These are phyloP conservation scores for Xylaria sp. DNA, from an alignment of 2,329 filamentous ascomycete species.

Conservation along the genomic window DNA sequence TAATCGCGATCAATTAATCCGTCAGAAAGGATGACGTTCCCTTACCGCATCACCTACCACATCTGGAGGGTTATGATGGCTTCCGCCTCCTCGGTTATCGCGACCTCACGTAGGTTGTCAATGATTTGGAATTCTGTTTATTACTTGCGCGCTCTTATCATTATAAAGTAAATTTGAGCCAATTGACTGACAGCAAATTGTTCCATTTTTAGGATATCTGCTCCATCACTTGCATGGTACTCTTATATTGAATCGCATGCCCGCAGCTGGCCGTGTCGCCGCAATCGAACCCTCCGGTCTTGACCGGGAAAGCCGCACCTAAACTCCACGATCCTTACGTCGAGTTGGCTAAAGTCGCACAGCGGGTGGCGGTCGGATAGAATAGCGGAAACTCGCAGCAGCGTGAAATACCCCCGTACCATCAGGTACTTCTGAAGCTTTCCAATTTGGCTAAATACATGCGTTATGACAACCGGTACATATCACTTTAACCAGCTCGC, in stretches of 20 bases:
- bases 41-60: slow-evolving; percentile 9
- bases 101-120: slow-evolving; percentile 24
- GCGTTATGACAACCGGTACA: not conserved
- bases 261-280: slow-evolving; percentile 19
- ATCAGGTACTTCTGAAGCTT: slow-evolving; percentile 16
- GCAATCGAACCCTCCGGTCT: slow-evolving; percentile 23
- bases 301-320: slow-evolving; percentile 20
- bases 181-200: slow-evolving; percentile 17
- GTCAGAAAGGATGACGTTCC: not conserved
- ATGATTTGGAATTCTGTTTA: slow-evolving; percentile 26
- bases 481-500: slow-evolving; percentile 22
- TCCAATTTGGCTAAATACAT: slow-evolving; percentile 30
- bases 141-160: slow-evolving; percentile 14
- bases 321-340: not conserved
- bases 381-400: slow-evolving; percentile 12
- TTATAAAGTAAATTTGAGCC: slow-evolving; percentile 14
- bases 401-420: slow-evolving; percentile 1
- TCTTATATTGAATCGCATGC: slow-evolving; percentile 23
- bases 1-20: slow-evolving; percentile 9
- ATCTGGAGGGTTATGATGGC: slow-evolving; percentile 8
- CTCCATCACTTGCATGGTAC: slow-evolving; percentile 9
- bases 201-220: slow-evolving; percentile 23
- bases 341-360: slow-evolving; percentile 29
- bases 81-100: slow-evolving; percentile 8
- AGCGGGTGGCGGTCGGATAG: slow-evolving; percentile 21